These are phyloP conservation scores for Cercospora canescens DNA, from an alignment of 2,329 filamentous ascomycete species.

Conservation along the genomic window DNA sequence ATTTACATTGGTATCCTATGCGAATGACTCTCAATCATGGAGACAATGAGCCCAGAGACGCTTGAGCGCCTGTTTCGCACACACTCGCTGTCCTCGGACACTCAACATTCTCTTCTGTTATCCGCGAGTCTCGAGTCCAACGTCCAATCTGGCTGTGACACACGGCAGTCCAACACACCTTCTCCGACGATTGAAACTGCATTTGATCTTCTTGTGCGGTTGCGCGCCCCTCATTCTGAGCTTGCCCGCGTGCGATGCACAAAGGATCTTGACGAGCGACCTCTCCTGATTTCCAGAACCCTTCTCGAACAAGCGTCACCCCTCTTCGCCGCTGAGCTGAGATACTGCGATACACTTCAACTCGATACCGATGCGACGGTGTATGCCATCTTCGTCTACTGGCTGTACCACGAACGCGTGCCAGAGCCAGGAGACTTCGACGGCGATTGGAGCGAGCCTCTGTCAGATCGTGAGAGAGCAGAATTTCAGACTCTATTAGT, in stretches of 20 bases:
- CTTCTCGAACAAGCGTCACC: background rate
- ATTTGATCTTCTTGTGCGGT: background rate
- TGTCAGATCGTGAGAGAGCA: background rate
- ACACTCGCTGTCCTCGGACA: background rate
- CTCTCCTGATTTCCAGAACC: background rate
- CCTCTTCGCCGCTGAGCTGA: background rate
- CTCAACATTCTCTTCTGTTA: background rate
- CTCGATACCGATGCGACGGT: background rate
- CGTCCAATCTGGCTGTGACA: background rate
- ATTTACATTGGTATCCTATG: background rate
- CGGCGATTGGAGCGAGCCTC: background rate
- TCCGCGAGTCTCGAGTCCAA: background rate
- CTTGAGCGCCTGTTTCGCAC: background rate
- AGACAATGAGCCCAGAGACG: background rate
- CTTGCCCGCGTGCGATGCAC: constrained; percentile 1
- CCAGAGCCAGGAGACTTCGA: background rate
- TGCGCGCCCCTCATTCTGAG: background rate
- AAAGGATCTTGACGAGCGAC: background rate
- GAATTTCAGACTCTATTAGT: background rate
- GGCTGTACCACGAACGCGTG: background rate
- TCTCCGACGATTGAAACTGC: background rate
- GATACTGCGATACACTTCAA: background rate
- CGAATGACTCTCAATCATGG: background rate
- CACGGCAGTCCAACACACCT: background rate
- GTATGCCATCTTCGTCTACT: background rate